These are phyloP conservation scores for Penicillium rolfsii DNA, from an alignment of 2,329 filamentous ascomycete species.

Conservation along the genomic window DNA sequence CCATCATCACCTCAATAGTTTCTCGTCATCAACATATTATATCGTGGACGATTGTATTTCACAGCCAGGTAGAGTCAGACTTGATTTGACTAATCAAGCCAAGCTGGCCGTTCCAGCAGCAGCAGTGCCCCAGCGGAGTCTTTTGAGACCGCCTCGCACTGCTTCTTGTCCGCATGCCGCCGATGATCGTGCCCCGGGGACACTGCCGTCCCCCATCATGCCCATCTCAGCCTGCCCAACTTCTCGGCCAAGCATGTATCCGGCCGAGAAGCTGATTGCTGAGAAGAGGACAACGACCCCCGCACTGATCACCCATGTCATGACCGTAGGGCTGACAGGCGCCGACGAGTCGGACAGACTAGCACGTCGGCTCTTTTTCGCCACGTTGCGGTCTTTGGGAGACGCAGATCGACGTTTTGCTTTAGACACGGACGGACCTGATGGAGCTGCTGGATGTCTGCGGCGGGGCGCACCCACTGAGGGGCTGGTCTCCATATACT, in stretches of 20 bases:
- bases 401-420: conserved; percentile 39
- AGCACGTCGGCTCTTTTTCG: conserved; percentile 42
- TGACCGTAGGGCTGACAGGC: conserved; percentile 60
- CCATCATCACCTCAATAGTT: neutral
- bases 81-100: conserved; percentile 29
- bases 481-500: conserved; percentile 24
- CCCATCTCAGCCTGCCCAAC: conserved; percentile 57
- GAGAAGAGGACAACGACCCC: conserved; percentile 67
- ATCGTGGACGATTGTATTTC: conserved; percentile 13
- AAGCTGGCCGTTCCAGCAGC: conserved; percentile 43
- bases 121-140: conserved; percentile 48
- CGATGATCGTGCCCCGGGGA: conserved; percentile 38
- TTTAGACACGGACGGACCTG: conserved; percentile 26
- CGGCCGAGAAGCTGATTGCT: conserved; percentile 67
- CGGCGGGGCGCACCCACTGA: conserved; percentile 29
- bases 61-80: conserved; percentile 1
- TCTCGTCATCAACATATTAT: conserved; percentile 11
- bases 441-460: conserved; percentile 18
- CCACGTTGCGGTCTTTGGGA: conserved; percentile 44
- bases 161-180: conserved; percentile 51
- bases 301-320: conserved; percentile 68
- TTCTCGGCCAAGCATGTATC: conserved; percentile 64
- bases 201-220: conserved; percentile 32
- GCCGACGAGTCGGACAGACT: conserved; percentile 36
- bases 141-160: conserved; percentile 48